A percentile compares a stretch with the other conserved stretches of the same genome.
Conservation (phyloP, 805 yeast species). For the Wickerhamomyces bovis region DNA sequence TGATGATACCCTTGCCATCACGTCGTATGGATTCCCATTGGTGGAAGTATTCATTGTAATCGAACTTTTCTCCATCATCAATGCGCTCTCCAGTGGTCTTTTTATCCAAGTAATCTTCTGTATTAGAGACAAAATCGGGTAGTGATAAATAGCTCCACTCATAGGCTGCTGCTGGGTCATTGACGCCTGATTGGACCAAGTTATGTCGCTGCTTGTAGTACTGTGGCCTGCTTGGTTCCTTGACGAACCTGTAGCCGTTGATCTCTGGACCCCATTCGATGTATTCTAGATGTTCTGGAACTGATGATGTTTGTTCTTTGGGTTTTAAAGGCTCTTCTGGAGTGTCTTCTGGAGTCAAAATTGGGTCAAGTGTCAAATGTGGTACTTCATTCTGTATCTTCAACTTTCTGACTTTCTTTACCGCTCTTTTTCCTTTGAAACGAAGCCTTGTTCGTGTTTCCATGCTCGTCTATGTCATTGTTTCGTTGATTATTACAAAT, state of each 20-base stretch:
- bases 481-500: not conserved
- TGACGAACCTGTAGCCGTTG: conserved; percentile 23
- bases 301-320: not conserved
- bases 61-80: not conserved
- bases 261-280: conserved; percentile 25
- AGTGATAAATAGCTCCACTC: conserved; percentile 19
- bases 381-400: not conserved
- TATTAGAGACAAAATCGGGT: conserved; percentile 10
- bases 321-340: not conserved
- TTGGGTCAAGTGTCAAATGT: not conserved
- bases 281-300: not conserved
- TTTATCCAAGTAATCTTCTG: not conserved
- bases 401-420: not conserved
- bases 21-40: conserved; percentile 23
- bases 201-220: conserved; percentile 10
- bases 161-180: conserved; percentile 7
- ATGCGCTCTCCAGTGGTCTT: not conserved
- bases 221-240: not conserved
- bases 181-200: conserved; percentile 1
- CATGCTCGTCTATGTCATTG: not conserved
- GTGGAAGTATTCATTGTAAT: conserved; percentile 18
- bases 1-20: conserved; percentile 14
- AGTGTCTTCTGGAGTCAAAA: not conserved
- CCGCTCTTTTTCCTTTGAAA: not conserved
- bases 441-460: not conserved